A percentile compares a stretch with the other conserved stretches of the same genome.
Evolutionary conservation across 2,329 filamentous ascomycete species (phyloP).

Genomic region (Colletotrichum sp.): DNA sequence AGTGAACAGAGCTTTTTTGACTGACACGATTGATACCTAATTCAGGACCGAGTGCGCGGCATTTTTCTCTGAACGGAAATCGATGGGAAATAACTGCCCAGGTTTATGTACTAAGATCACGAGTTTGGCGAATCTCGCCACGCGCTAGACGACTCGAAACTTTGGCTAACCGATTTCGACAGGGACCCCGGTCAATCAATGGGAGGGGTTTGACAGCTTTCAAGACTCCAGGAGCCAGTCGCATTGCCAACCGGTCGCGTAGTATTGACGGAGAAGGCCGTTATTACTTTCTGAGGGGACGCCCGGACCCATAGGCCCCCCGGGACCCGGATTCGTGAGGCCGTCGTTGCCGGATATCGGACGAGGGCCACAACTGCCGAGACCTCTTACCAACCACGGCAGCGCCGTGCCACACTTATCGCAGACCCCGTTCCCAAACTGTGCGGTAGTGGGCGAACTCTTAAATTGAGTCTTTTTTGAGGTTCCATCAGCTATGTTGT

Average conservation of each 20-base stretch:
- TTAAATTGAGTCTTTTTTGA: neutral
- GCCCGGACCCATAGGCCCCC: conserved; percentile 3
- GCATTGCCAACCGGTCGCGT: neutral
- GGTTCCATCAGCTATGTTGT: neutral
- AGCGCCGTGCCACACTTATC: neutral
- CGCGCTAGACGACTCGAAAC: neutral
- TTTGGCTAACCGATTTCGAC: neutral
- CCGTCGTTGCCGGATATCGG: neutral
- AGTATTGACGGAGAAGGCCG: neutral
- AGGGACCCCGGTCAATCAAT: neutral
- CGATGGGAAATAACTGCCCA: neutral
- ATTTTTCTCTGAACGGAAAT: neutral
- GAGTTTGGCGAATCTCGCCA: neutral
- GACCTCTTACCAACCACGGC: neutral
- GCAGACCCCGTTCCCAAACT: neutral
- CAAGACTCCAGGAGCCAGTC: neutral
- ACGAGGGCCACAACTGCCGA: conserved; percentile 5
- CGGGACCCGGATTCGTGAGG: neutral
- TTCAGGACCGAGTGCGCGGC: neutral
- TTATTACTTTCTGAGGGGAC: neutral
- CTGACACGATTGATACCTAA: neutral
- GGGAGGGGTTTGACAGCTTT: neutral
- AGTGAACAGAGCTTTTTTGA: neutral
- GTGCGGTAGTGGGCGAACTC: neutral
- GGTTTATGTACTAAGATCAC: neutral